Evolutionary conservation across 2,329 filamentous ascomycete genomes (phyloP).

Genomic region (Aureobasidium subglaciale): DNA sequence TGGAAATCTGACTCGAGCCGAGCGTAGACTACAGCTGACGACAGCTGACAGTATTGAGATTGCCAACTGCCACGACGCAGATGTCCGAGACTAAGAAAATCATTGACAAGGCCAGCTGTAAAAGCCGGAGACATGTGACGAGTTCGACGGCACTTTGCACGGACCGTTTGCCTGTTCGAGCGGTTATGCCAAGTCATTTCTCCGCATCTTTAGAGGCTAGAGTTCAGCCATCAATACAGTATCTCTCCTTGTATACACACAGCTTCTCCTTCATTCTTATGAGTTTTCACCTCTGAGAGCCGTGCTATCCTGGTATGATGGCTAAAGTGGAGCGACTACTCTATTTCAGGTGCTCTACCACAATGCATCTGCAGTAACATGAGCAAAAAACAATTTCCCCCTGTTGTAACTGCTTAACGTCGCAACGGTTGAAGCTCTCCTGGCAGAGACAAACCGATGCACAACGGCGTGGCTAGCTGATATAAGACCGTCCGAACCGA

Average conservation of each 20-base stretch:
- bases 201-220: not conserved
- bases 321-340: not conserved
- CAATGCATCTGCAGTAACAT: not conserved
- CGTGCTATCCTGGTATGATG: not conserved
- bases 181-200: not conserved
- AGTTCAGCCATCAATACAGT: not conserved
- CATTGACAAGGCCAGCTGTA: not conserved
- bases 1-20: not conserved
- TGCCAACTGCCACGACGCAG: slow-evolving; percentile 8
- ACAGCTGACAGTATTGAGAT: slow-evolving; percentile 2
- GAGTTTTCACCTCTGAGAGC: not conserved
- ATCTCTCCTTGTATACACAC: not conserved
- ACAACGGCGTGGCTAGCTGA: slow-evolving; percentile 13
- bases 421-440: slow-evolving; percentile 11
- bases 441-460: slow-evolving; percentile 5
- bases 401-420: slow-evolving; percentile 14
- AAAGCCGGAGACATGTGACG: slow-evolving; percentile 2
- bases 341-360: slow-evolving; percentile 3
- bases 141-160: slow-evolving; percentile 2
- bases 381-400: slow-evolving; percentile 7
- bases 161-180: slow-evolving; percentile 6
- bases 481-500: slow-evolving; percentile 11
- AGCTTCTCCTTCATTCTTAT: not conserved
- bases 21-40: not conserved
- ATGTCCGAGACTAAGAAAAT: slow-evolving; percentile 1